A percentile compares a stretch with the other conserved stretches of the same genome.
Conservation (phyloP, 805 yeast species). For the Ogataea degrootiae region DNA sequence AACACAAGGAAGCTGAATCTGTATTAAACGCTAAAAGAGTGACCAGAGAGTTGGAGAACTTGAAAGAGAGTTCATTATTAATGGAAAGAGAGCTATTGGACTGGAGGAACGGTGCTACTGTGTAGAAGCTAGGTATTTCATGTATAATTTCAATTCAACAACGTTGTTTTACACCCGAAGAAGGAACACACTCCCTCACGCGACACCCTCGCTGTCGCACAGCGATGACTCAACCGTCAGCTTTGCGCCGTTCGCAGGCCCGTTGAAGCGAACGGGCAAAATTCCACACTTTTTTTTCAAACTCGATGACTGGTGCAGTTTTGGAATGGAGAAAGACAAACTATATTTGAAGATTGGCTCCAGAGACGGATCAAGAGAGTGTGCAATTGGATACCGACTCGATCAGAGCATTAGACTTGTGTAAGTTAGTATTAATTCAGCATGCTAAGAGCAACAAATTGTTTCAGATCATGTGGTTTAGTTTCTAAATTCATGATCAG, state of each 20-base stretch:
- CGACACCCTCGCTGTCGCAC: too few species aligned
- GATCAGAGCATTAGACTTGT: too few species aligned
- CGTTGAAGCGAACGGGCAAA: background rate
- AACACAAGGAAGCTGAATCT: conserved; percentile 40
- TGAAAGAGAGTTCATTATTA: conserved; percentile 47
- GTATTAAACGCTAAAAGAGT: conserved; percentile 39
- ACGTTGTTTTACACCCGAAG: background rate
- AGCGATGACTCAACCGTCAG: too few species aligned
- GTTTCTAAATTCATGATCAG: conserved; percentile 13
- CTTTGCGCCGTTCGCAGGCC: too few species aligned
- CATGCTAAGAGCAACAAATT: conserved; percentile 14
- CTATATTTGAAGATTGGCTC: too few species aligned
- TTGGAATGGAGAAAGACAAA: background rate
- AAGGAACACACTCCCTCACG: background rate
- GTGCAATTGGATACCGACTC: too few species aligned
- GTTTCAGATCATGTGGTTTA: conserved; percentile 11
- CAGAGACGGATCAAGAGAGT: too few species aligned
- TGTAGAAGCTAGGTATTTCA: background rate
- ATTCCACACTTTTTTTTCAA: background rate
- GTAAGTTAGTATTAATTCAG: background rate
- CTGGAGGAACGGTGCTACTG: conserved; percentile 37
- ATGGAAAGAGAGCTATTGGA: conserved; percentile 55
- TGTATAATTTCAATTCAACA: background rate
- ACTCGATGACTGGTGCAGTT: background rate
- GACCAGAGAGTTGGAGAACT: conserved; percentile 52